Evolutionary conservation across 2,329 filamentous ascomycete genomes (phyloP).

Genomic region (Colletotrichum tofieldiae): DNA sequence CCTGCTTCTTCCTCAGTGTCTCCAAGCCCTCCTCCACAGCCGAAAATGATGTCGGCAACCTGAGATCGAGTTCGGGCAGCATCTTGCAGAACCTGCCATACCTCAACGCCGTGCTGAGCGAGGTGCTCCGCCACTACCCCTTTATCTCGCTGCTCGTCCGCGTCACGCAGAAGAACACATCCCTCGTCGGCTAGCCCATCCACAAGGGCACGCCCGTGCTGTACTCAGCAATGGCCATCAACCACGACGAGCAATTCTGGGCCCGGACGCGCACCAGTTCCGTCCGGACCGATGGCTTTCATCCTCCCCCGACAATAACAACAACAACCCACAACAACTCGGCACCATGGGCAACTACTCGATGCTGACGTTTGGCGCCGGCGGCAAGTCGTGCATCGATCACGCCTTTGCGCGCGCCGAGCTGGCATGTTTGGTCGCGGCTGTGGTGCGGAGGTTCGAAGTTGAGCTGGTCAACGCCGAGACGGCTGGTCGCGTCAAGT

Average conservation of each 20-base stretch:
- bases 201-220: slow-evolving; percentile 81
- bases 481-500: slow-evolving; percentile 42
- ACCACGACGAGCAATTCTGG: slow-evolving; percentile 82
- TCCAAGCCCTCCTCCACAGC: no score
- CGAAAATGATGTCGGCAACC: neutral
- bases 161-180: slow-evolving; percentile 77
- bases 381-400: slow-evolving; percentile 48
- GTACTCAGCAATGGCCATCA: slow-evolving; percentile 86
- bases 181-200: slow-evolving; percentile 88
- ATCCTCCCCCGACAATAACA: neutral
- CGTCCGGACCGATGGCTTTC: slow-evolving; percentile 82
- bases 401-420: slow-evolving; percentile 48
- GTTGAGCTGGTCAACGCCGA: neutral
- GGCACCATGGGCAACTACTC: slow-evolving; percentile 6
- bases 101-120: slow-evolving; percentile 81
- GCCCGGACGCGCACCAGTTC: slow-evolving; percentile 78
- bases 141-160: slow-evolving; percentile 67
- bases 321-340: neutral
- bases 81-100: slow-evolving; percentile 83
- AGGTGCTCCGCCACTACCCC: slow-evolving; percentile 87
- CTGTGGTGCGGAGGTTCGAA: slow-evolving; percentile 21
- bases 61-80: neutral
- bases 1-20: no score
- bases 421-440: slow-evolving; percentile 43
- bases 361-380: slow-evolving; percentile 4